A percentile compares a stretch with the other conserved stretches of the same genome.
Conservation (phyloP, 305 asterid species). For the Solanum hybrid region DNA sequence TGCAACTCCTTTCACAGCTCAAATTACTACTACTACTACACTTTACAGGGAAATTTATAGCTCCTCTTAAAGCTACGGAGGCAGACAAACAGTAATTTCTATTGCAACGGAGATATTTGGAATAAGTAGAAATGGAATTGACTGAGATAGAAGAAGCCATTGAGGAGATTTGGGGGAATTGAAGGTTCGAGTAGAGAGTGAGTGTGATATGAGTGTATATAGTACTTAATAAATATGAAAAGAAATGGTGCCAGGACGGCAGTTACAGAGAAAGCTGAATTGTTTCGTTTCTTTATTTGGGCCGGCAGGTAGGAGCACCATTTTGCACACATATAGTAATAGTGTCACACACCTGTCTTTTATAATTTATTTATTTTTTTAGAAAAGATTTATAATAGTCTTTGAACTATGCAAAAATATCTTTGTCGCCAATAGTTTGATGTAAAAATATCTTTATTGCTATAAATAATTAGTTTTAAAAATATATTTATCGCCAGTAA, state of each 20-base stretch:
- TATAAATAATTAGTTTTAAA: too few species aligned
- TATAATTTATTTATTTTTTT: too few species aligned
- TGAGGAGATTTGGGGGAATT: background rate
- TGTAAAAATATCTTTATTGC: too few species aligned
- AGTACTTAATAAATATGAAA: too few species aligned
- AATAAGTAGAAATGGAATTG: background rate
- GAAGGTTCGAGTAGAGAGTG: background rate
- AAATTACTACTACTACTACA: background rate
- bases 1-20: constrained; percentile 11
- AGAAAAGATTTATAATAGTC: too few species aligned
- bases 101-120: background rate
- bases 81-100: background rate
- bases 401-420: too few species aligned
- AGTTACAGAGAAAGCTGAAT: background rate
- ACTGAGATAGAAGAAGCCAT: background rate
- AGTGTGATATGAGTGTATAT: background rate
- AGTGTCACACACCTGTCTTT: too few species aligned
- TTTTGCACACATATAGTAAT: background rate
- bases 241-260: background rate
- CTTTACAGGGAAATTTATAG: background rate
- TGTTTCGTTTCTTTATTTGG: background rate
- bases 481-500: too few species aligned
- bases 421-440: too few species aligned
- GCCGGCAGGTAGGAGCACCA: background rate
- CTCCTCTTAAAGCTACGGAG: background rate